Evolutionary conservation across 129 eudicot genomes (phyloP), one percentile per base, ranked within the genome.

Genomic region (Chrysanthemum seticuspe): DNA sequence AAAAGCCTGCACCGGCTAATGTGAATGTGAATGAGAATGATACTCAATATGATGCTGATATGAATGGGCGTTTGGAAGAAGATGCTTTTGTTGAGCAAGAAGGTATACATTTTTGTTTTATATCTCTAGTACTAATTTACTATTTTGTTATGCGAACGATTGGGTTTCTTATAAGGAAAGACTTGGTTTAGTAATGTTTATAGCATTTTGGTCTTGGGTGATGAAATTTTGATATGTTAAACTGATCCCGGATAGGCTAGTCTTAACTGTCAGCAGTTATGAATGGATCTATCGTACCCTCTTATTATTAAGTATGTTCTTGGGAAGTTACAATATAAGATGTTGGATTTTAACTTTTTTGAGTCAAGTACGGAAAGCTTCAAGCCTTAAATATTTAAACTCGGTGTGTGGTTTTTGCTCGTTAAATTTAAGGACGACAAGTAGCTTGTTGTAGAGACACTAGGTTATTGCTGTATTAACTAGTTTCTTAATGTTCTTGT

Each of bases 1-100:
- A 78, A 66, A 62, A 69, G 72, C 8, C 80, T 27, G 77, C 29
- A 10, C 31, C 80, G 65, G 77, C 85, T 60, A 78, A 86, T 52
- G 55, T 51, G 62, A 74, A 63, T 52, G 40, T 31, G 4, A n/a
- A n/a, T n/a, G n/a, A n/a, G n/a, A n/a, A n/a, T n/a, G n/a, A n/a
- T n/a, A n/a, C n/a, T n/a, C n/a, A n/a, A n/a, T n/a, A n/a, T n/a
- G n/a, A n/a, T n/a, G n/a, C n/a, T n/a, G n/a, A n/a, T n/a, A n/a
- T n/a, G n/a, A n/a, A n/a, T n/a, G n/a, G n/a, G n/a, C n/a, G n/a
- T n/a, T n/a, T n/a, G n/a, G n/a, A n/a, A n/a, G n/a, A n/a, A n/a
- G n/a, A n/a, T n/a, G n/a, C n/a, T n/a, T n/a, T n/a, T n/a, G n/a
- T n/a, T n/a, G n/a, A n/a, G n/a, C n/a, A n/a, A n/a, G n/a, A n/a